These are phyloP conservation scores for Sporisorium reilianum DNA, from an alignment of 1,284 basidiomycete species.

Conservation along the genomic window DNA sequence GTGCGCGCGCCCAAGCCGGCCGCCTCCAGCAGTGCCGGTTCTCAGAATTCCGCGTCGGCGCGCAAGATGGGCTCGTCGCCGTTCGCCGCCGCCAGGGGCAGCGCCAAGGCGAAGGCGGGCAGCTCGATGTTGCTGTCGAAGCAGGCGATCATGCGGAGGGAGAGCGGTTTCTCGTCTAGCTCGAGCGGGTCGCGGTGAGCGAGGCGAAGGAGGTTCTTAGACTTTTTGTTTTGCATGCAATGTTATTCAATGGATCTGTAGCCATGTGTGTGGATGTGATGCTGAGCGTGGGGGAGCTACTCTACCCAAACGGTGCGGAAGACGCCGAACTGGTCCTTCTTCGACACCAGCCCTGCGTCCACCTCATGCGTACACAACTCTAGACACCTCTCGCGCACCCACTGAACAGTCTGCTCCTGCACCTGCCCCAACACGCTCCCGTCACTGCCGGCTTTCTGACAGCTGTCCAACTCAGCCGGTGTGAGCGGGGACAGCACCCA, in stretches of 20 bases:
- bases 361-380: background rate
- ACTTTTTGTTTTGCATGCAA: background rate
- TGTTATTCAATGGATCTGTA: background rate
- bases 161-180: slow-evolving; percentile 28
- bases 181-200: slow-evolving; percentile 9
- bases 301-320: slow-evolving; percentile 35
- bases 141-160: slow-evolving; percentile 36
- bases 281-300: background rate
- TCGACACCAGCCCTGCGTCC: background rate
- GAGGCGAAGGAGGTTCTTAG: too few species aligned
- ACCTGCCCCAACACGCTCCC: slow-evolving; percentile 9
- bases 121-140: slow-evolving; percentile 27
- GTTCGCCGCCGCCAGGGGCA: background rate
- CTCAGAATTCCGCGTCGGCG: slow-evolving; percentile 2
- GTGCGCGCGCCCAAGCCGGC: slow-evolving; percentile 35
- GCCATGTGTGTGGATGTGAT: background rate
- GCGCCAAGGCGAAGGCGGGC: background rate
- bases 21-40: slow-evolving; percentile 7
- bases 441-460: background rate
- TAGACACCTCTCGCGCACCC: slow-evolving; percentile 15
- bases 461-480: slow-evolving; percentile 23
- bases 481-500: slow-evolving; percentile 35
- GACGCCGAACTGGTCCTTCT: slow-evolving; percentile 38
- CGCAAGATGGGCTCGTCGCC: background rate
- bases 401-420: background rate